Conservation (phyloP, 306 rosid genomes). For the Dicorynia guianensis region DNA sequence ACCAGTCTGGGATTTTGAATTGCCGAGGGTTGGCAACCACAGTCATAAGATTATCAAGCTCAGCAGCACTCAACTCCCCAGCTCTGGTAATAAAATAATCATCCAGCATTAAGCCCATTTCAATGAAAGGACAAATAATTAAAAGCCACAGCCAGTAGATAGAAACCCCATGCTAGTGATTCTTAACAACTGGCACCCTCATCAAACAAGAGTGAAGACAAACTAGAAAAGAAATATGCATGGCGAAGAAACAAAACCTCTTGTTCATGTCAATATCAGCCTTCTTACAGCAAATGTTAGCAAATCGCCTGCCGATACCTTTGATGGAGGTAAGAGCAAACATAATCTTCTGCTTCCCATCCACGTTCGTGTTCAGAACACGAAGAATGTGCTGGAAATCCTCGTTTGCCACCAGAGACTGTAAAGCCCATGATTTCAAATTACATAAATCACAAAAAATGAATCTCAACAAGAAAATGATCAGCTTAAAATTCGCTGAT, state of each 20-base stretch:
- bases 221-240: neutral
- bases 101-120: neutral
- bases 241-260: conserved; percentile 27
- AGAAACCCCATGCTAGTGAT: neutral
- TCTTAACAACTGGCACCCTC: neutral
- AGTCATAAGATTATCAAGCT: conserved; percentile 53
- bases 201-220: neutral
- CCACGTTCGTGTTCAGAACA: conserved; percentile 29
- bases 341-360: conserved; percentile 41
- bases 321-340: conserved; percentile 65
- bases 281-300: conserved; percentile 59
- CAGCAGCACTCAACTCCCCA: conserved; percentile 56
- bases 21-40: conserved; percentile 57
- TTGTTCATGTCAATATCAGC: conserved; percentile 67
- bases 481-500: neutral
- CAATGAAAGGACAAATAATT: neutral
- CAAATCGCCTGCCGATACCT: conserved; percentile 59
- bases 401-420: conserved; percentile 32
- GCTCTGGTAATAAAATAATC: conserved; percentile 33
- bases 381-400: conserved; percentile 33
- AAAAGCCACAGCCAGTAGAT: neutral
- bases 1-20: conserved; percentile 61
- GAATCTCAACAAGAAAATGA: neutral
- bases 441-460: too few relatives aligned
- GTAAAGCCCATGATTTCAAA: neutral